Conservation (phyloP, 83 land plant species). For the Diphasiastrum complanatum region DNA sequence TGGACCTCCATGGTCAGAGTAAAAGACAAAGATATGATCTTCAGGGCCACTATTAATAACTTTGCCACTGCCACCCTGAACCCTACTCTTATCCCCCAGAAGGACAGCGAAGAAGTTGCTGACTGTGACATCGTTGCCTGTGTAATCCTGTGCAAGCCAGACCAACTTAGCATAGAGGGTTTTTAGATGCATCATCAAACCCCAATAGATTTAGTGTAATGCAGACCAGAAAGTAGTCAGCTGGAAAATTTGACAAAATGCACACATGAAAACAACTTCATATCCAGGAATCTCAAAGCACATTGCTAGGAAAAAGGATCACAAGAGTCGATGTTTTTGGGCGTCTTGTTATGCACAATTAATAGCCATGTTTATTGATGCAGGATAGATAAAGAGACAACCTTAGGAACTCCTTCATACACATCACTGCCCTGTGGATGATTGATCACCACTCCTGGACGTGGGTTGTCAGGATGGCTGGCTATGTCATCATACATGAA, state of each 20-base stretch:
- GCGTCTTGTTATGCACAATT: too few species aligned
- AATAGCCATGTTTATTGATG: too few species aligned
- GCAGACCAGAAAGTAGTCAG: too few species aligned
- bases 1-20: conserved; percentile 93
- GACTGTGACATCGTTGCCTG: conserved; percentile 11
- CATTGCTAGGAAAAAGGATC: too few species aligned
- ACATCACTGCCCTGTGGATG: not conserved
- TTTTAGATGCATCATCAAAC: too few species aligned
- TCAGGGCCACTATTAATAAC: conserved; percentile 9
- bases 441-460: not conserved
- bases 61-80: conserved; percentile 15
- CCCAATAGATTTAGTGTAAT: too few species aligned
- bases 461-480: not conserved
- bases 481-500: not conserved
- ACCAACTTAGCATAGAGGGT: too few species aligned
- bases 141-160: conserved; percentile 17
- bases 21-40: conserved; percentile 48
- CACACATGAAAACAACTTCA: too few species aligned
- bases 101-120: conserved; percentile 6
- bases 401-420: not conserved
- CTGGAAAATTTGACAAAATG: too few species aligned
- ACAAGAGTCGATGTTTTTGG: too few species aligned
- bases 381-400: too few species aligned
- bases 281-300: too few species aligned
- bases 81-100: conserved; percentile 1